A percentile compares a stretch with the other conserved stretches of the same genome.
Evolutionary conservation across 305 asterid species (phyloP).

Genomic region (Fraxinus greggii): DNA sequence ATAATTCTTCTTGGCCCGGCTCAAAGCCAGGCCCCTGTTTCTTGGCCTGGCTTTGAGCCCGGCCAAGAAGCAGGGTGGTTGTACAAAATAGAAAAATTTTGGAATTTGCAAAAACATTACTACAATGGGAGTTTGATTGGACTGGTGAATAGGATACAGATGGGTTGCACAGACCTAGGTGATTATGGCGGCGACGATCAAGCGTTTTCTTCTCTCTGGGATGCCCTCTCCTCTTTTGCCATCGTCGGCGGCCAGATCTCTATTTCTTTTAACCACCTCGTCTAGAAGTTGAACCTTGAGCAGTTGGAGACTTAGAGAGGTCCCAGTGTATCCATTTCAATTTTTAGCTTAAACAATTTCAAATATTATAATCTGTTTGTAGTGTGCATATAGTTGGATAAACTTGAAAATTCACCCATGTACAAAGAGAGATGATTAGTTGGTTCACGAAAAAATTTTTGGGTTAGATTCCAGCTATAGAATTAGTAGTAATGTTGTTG

Average conservation of each 20-base stretch:
- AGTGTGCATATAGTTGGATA: too few relatives aligned
- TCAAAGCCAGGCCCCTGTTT: too few relatives aligned
- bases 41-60: too few relatives aligned
- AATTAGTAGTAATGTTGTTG: background rate
- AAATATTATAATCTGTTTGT: too few relatives aligned
- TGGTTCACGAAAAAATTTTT: background rate
- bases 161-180: conserved; percentile 88
- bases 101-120: conserved; percentile 38
- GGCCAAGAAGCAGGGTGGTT: too few relatives aligned
- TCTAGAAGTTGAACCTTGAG: background rate
- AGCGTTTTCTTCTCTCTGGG: conserved; percentile 87
- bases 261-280: background rate
- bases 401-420: background rate
- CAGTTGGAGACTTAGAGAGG: background rate
- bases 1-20: too few relatives aligned
- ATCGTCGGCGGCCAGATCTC: conserved; percentile 95
- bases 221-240: conserved; percentile 90
- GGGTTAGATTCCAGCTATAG: conserved; percentile 3
- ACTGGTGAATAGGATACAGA: conserved; percentile 78
- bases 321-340: too few relatives aligned
- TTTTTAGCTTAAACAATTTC: too few relatives aligned
- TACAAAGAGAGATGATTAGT: background rate
- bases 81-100: conserved; percentile 12
- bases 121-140: conserved; percentile 92
- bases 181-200: conserved; percentile 82